phyloP scores from a whole-genome alignment of 2,329 filamentous ascomycete genomes.

The Venturia asperata region DNA sequence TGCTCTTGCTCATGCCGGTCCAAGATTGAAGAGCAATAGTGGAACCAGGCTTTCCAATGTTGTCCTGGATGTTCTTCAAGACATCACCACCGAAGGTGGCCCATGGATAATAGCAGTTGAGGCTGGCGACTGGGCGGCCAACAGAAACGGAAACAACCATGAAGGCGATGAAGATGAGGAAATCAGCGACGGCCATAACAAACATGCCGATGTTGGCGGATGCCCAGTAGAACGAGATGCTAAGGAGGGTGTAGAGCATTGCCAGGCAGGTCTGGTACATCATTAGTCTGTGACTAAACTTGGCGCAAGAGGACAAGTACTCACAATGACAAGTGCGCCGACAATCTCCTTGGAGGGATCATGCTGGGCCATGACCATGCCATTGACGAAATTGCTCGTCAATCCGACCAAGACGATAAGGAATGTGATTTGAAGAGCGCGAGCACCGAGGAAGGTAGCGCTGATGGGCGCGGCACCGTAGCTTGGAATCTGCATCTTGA shows the following conservation, averaged over 20 bases:
- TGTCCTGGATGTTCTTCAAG: slow-evolving; percentile 25
- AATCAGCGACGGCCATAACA: slow-evolving; percentile 61
- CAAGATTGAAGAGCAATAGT: slow-evolving; percentile 46
- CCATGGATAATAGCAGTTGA: slow-evolving; percentile 61
- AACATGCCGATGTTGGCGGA: slow-evolving; percentile 69
- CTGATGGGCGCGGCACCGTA: slow-evolving; percentile 63
- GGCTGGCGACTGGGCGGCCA: slow-evolving; percentile 71
- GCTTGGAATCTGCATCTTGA: slow-evolving; percentile 47
- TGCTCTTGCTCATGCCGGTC: slow-evolving; percentile 54
- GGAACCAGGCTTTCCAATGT: slow-evolving; percentile 45
- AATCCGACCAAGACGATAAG: slow-evolving; percentile 75
- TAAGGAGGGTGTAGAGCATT: slow-evolving; percentile 62
- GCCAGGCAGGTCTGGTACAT: slow-evolving; percentile 63
- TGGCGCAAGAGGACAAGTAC: slow-evolving; percentile 32
- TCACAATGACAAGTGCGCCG: slow-evolving; percentile 70
- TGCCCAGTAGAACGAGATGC: slow-evolving; percentile 75
- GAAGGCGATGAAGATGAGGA: slow-evolving; percentile 64
- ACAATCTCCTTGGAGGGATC: slow-evolving; percentile 66
- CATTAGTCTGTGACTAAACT: slow-evolving; percentile 22
- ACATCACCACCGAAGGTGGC: slow-evolving; percentile 42
- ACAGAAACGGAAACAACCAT: slow-evolving; percentile 70
- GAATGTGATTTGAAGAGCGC: slow-evolving; percentile 61
- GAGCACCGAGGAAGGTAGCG: slow-evolving; percentile 67
- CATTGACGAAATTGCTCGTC: slow-evolving; percentile 71
- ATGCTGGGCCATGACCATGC: slow-evolving; percentile 61